Conservation (phyloP, 345 rosid species). For the Aquilaria sinensis region DNA sequence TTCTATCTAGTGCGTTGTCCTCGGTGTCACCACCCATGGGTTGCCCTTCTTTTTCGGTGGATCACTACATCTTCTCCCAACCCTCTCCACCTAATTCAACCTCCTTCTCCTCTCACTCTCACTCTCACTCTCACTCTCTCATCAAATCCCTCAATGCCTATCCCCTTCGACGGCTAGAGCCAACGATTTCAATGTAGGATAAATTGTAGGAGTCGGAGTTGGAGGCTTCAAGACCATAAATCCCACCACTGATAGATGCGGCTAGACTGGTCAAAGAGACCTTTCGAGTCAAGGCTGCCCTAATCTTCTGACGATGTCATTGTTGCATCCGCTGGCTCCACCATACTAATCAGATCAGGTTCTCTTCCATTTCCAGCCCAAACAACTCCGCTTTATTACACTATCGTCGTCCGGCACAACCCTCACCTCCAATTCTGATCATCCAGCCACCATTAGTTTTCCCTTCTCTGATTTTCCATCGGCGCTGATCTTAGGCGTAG, state of each 20-base stretch:
- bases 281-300: slow-evolving; percentile 50
- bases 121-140: too few relatives aligned
- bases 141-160: too few relatives aligned
- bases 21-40: too few relatives aligned
- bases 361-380: slow-evolving; percentile 44
- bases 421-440: slow-evolving; percentile 25
- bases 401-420: slow-evolving; percentile 36
- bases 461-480: slow-evolving; percentile 44
- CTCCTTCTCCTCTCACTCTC: too few relatives aligned
- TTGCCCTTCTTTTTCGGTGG: too few relatives aligned
- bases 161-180: too few relatives aligned
- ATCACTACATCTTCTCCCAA: too few relatives aligned
- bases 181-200: too few relatives aligned
- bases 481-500: slow-evolving; percentile 16
- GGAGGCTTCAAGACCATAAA: slow-evolving; percentile 45
- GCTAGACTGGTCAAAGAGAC: slow-evolving; percentile 47
- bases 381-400: slow-evolving; percentile 52
- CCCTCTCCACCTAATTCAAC: too few relatives aligned
- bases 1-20: too few relatives aligned
- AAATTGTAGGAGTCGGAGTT: too few relatives aligned
- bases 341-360: slow-evolving; percentile 38
- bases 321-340: slow-evolving; percentile 53
- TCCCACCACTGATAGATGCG: slow-evolving; percentile 64
- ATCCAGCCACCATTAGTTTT: slow-evolving; percentile 25
- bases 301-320: slow-evolving; percentile 70